These are phyloP conservation scores for Hansenula sp. DNA, from an alignment of 1,139 yeast species.

Conservation along the genomic window DNA sequence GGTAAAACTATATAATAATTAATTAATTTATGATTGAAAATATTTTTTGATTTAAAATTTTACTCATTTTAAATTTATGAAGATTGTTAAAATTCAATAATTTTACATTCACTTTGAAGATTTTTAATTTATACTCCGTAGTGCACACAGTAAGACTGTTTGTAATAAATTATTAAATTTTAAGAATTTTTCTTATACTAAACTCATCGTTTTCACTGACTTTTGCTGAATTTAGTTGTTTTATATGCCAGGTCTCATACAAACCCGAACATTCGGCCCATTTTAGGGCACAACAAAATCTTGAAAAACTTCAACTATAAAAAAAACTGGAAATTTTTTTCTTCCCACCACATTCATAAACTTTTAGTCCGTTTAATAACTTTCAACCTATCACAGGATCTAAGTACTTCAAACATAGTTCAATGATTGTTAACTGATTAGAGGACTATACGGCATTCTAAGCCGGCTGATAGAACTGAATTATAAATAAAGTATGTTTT, in stretches of 20 bases:
- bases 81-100: no score
- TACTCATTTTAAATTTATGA: no score
- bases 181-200: no score
- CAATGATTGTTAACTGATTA: neutral
- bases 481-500: neutral
- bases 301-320: neutral
- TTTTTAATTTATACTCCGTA: no score
- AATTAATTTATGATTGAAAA: no score
- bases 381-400: neutral
- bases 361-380: neutral
- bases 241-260: neutral
- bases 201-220: neutral
- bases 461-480: neutral
- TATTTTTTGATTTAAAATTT: no score
- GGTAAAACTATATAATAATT: no score
- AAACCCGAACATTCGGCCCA: neutral
- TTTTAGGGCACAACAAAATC: conserved; percentile 1
- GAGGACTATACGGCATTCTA: neutral
- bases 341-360: neutral
- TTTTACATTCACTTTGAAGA: no score
- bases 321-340: neutral
- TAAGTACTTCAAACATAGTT: neutral
- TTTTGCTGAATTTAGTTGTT: neutral
- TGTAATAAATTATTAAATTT: no score
- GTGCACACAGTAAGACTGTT: no score